phyloP scores from a whole-genome alignment of 1,284 basidiomycete species.

The Cryptococcus sp. region DNA sequence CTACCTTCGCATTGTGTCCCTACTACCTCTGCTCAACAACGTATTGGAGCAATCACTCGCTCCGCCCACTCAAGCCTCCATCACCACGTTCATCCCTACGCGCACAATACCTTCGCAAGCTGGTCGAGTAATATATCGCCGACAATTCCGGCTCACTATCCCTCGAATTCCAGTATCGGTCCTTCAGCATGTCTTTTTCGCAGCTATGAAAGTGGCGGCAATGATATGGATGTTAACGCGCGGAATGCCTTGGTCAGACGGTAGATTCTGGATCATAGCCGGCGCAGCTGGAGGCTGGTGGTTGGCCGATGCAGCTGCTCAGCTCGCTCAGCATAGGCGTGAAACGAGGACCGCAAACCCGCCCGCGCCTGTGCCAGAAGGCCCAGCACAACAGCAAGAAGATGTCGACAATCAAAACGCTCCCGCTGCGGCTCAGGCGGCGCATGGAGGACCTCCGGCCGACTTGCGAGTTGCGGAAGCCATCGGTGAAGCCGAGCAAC shows the following conservation, averaged over 20 bases:
- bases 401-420: not conserved
- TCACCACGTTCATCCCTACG: slow-evolving; percentile 2
- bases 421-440: slow-evolving; percentile 1
- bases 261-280: slow-evolving; percentile 38
- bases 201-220: slow-evolving; percentile 28
- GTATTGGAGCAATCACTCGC: slow-evolving; percentile 17
- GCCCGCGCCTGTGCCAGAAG: not conserved
- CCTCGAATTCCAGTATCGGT: slow-evolving; percentile 23
- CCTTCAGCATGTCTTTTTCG: slow-evolving; percentile 36
- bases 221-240: slow-evolving; percentile 47
- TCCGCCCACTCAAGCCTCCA: slow-evolving; percentile 1
- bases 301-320: slow-evolving; percentile 30
- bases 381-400: not conserved
- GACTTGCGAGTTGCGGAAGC: not conserved
- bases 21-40: slow-evolving; percentile 32
- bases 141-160: slow-evolving; percentile 14
- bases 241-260: slow-evolving; percentile 38
- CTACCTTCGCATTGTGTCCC: slow-evolving; percentile 40
- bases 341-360: not conserved
- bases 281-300: slow-evolving; percentile 36
- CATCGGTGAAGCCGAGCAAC: not conserved
- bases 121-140: slow-evolving; percentile 10
- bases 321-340: slow-evolving; percentile 8
- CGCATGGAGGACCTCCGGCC: not conserved
- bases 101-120: not conserved